Evolutionary conservation across 2,329 filamentous ascomycete genomes (phyloP).

Genomic region (Cryoendolithus antarcticus): DNA sequence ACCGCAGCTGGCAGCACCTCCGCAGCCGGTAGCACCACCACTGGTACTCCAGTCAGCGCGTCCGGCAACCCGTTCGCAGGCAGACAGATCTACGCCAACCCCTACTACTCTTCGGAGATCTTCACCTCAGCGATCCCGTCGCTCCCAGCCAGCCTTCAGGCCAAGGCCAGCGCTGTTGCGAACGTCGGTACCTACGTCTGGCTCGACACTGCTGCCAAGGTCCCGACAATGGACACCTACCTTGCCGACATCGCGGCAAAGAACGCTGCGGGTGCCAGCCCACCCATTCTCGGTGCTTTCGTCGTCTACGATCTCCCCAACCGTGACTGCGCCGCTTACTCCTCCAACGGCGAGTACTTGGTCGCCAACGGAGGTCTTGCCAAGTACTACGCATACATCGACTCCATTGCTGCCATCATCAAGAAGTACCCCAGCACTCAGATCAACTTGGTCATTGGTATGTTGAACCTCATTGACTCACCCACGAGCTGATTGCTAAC

Average conservation of each 20-base stretch:
- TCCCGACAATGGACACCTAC: conserved; percentile 36
- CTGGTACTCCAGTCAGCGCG: conserved; percentile 4
- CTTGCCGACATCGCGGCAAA: conserved; percentile 35
- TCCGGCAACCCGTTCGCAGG: conserved; percentile 42
- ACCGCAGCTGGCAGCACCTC: background rate
- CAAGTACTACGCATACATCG: conserved; percentile 43
- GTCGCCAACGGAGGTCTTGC: conserved; percentile 40
- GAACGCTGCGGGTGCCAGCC: conserved; percentile 37
- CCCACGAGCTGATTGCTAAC: conserved; percentile 7
- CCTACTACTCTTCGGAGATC: conserved; percentile 42
- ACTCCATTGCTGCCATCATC: conserved; percentile 41
- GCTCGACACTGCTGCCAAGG: conserved; percentile 39
- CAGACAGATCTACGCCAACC: conserved; percentile 39
- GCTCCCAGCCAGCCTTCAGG: conserved; percentile 43
- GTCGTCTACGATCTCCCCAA: conserved; percentile 54
- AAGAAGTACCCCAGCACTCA: conserved; percentile 40
- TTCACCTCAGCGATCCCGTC: conserved; percentile 48
- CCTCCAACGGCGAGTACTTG: conserved; percentile 50
- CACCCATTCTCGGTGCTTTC: conserved; percentile 37
- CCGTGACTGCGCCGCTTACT: conserved; percentile 50
- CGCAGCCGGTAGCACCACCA: conserved; percentile 4
- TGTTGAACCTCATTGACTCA: conserved; percentile 5
- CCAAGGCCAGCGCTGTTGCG: conserved; percentile 36
- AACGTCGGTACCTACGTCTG: conserved; percentile 41
- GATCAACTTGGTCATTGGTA: conserved; percentile 40